Evolutionary conservation across 2,329 filamentous ascomycete species (phyloP), one percentile per base, ranked within the genome.

Genomic region (Ilyonectria sp.): DNA sequence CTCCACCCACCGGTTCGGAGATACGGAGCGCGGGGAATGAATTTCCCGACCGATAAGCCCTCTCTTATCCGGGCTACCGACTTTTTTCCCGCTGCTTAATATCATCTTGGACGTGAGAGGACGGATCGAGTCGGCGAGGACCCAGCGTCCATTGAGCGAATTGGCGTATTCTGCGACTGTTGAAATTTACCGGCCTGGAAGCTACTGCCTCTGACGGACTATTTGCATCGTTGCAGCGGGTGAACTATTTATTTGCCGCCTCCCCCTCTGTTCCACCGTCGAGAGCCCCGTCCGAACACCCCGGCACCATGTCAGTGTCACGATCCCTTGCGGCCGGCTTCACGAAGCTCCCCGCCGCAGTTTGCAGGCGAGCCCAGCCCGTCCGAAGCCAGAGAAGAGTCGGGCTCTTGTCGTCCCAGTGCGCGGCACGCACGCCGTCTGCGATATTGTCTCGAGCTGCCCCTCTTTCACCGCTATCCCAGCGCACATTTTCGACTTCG

Each of bases 401-500:
- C 47, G 62, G 44, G 37, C 11, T 59, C 6, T 19, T 68, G 46
- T 57, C 57, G 29, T 67, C 66, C 29, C 63, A 49, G 33, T 55
- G 53, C 31, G 63, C 59, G 55, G 69, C 72, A 75, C 76, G 71
- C 73, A 70, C 60, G 35, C 72, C 23, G 72, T 65, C 71, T 21
- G 57, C 60, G 35, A 66, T 65, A 11, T 31, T 53, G 50, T 33
- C 49, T n/a, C 49, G 17, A 33, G 26, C 58, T 57, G 57, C 60
- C 40, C 69, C 66, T 19, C 56, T 71, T 54, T 67, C 65, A 53
- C 69, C 69, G 33, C 76, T 60, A n/a, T 72, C 63, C 33, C 72
- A 64, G 21, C 78, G 91, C 76, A 80, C 79, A 60, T 96, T 98
- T 79, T 92, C 92, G 47, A 89, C 87, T 11, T 91, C 91, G 5